Evolutionary conservation across 1,139 yeast genomes (phyloP), one percentile per base, ranked within the genome.

Genomic region (Arxiozyma slooffiae): DNA sequence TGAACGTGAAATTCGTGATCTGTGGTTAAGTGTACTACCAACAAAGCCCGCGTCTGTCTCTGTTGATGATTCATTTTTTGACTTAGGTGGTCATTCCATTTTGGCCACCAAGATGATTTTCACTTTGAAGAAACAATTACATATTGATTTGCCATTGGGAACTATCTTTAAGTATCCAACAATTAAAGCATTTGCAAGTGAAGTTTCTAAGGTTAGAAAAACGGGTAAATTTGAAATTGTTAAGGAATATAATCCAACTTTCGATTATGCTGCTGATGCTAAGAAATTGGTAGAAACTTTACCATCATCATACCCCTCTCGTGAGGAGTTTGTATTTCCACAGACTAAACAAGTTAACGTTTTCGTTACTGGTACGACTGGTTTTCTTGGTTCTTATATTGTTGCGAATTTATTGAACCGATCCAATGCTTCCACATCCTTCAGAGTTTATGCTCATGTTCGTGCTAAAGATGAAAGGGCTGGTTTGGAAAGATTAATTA

Each of bases 101-200:
- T 74, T 92, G 58, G 98, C 97, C 11, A 94, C 99, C 0, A 79
- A 95, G 67, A 89, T 94, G 97, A 92, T 92, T 57, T 92, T 92
- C 62, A 92, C 86, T 60, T 78, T 92, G 58, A 80, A 97, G 67
- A 85, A 85, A 72, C 78, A 77, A 59, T 73, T 90, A 53, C 77
- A 80, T 47, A 78, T 89, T 42, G 96, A 88, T 54, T 74, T 92
- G 49, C 97, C 98, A 37, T 74, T 92, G 57, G 96, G 96, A 1
- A 80, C 85, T 14, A 85, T 94, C 55, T 92, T 89, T 77, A 85
- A 85, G 64, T 79, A 81, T 63, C 97, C 98, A 52, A 86, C 97
- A 0, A 78, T 92, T 54, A 79, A 79, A 57, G 79, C 76, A 1
- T 89, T 92, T 70, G 87, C 97, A 24, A 70, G 69, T 38, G 90